Evolutionary conservation across 805 yeast genomes (phyloP), one percentile per base, ranked within the genome.

Genomic region (Suhomyces pyralidae): DNA sequence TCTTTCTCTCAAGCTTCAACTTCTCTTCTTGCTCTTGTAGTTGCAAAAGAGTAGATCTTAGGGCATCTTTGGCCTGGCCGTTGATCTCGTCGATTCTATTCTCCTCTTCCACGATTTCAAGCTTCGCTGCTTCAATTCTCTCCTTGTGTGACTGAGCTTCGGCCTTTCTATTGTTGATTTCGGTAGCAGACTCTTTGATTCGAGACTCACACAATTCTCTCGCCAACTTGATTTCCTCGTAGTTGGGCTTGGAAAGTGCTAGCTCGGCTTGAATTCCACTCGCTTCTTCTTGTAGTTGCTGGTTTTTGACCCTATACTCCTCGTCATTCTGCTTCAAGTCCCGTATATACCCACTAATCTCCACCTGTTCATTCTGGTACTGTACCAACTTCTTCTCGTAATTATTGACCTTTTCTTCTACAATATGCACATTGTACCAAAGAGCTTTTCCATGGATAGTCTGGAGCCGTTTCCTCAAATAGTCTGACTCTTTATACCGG

Each of bases 41-140:
- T 17, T 63, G 58, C 5, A 48, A 51, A 10, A 24, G 71, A 57
- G 17, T 60, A 53, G 14, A 51, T 59, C 48, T 58, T 34, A 76
- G 56, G 12, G 55, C 61, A 25, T 74, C 77, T 46, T 70, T 74
- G 5, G 76, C 69, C 1, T 79, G 81, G 14, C 82, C 83, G 50
- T 71, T 70, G 6, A 71, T 63, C 10, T 63, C 66, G 32, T 75
- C 77, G 14, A 80, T 65, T 56, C 73, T 66, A 32, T 60, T 59
- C 55, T 69, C 73, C 55, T 79, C 83, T 1, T 46, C 47, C 5
- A 52, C 54, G 5, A 73, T 65, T 10, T 63, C 65, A 6, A 55
- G 52, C 24, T 64, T 51, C 48, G 46, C 56, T 52, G 51, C 61
- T 40, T 20, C 20, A 9, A 57, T 55, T 8, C 30, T 47, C 9